Percentiles rank a stretch among this genome's conserved stretches.
Evolutionary conservation across 2,329 filamentous ascomycete species (phyloP).

Genomic region (Chrysoporthe puriensis): DNA sequence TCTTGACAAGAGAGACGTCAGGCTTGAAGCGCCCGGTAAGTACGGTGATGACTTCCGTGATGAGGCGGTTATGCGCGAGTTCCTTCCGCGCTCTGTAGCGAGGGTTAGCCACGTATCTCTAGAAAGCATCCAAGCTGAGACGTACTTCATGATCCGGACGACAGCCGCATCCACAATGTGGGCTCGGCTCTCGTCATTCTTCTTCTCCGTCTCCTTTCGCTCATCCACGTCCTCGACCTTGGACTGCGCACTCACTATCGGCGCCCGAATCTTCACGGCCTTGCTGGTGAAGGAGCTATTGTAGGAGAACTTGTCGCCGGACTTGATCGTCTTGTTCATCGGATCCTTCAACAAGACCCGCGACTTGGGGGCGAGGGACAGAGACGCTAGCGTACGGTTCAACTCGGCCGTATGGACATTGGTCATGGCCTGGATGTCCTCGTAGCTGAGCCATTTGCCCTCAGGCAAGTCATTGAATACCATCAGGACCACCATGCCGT

Average conservation of each 20-base stretch:
- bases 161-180: constrained; percentile 77
- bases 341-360: constrained; percentile 81
- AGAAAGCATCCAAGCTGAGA: constrained; percentile 31
- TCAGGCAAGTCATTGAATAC: constrained; percentile 81
- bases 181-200: constrained; percentile 72
- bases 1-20: constrained; percentile 78
- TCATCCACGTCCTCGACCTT: constrained; percentile 79
- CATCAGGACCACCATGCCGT: constrained; percentile 86
- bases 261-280: constrained; percentile 85
- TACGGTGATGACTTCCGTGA: constrained; percentile 73
- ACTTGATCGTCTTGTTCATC: constrained; percentile 74
- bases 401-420: constrained; percentile 78
- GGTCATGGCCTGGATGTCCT: constrained; percentile 82
- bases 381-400: constrained; percentile 75
- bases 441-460: constrained; percentile 57
- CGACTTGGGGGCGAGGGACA: constrained; percentile 83
- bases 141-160: constrained; percentile 85
- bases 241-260: constrained; percentile 78
- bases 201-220: constrained; percentile 72
- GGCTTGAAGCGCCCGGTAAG: constrained; percentile 73
- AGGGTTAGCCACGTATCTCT: constrained; percentile 36
- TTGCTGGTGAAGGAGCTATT: constrained; percentile 83
- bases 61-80: constrained; percentile 68
- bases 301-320: constrained; percentile 78
- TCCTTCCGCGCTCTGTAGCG: constrained; percentile 70